Evolutionary conservation across 352 stramenopile species (phyloP).

Genomic region (Phytophthora sansomeana): DNA sequence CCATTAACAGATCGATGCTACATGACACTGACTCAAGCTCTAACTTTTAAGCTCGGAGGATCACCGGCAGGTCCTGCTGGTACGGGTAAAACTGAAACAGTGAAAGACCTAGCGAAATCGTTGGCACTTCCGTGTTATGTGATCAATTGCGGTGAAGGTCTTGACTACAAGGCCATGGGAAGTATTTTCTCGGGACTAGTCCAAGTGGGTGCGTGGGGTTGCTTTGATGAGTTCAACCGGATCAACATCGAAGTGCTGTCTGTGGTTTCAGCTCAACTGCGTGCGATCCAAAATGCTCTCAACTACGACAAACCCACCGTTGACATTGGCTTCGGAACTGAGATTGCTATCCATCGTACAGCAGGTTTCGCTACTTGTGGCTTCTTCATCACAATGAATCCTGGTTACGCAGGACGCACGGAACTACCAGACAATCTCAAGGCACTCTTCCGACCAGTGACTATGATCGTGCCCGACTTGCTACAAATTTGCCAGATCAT

Average conservation of each 20-base stretch:
- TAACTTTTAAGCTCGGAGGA: conserved; percentile 94
- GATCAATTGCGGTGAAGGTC: conserved; percentile 91
- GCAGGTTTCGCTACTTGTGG: conserved; percentile 93
- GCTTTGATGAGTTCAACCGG: conserved; percentile 91
- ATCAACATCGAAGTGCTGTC: conserved; percentile 91
- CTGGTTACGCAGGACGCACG: conserved; percentile 91
- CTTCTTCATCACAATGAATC: conserved; percentile 97
- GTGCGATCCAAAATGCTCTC: conserved; percentile 93
- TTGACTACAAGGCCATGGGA: conserved; percentile 95
- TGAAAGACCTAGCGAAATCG: conserved; percentile 94
- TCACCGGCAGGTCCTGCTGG: conserved; percentile 90
- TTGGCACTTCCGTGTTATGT: conserved; percentile 93
- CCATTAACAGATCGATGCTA: conserved; percentile 94
- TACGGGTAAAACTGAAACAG: conserved; percentile 94
- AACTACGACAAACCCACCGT: conserved; percentile 93
- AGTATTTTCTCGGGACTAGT: conserved; percentile 91
- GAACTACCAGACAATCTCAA: conserved; percentile 95
- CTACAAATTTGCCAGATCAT: conserved; percentile 95
- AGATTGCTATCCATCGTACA: conserved; percentile 93
- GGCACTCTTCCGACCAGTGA: conserved; percentile 93
- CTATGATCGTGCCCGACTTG: conserved; percentile 94
- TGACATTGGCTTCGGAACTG: conserved; percentile 92
- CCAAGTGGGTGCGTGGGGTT: conserved; percentile 89
- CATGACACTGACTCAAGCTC: conserved; percentile 94
- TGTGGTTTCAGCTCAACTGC: conserved; percentile 88